Conservation (phyloP, 345 rosid species). For the Melastoma malabathricum region DNA sequence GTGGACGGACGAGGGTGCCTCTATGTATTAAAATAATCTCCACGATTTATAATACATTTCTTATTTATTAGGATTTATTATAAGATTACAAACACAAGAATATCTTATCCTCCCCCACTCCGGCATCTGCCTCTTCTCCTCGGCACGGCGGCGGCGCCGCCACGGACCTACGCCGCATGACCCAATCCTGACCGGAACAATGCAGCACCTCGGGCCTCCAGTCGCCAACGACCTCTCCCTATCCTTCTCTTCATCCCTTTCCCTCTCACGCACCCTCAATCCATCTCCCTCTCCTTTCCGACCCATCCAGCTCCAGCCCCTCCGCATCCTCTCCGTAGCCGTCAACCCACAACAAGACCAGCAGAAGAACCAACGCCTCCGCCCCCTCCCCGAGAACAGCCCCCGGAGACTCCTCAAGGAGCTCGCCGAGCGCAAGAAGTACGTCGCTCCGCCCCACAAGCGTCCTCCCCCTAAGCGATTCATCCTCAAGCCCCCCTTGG, state of each 20-base stretch:
- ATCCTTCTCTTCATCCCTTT: background rate
- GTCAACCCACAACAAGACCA: conserved; percentile 41
- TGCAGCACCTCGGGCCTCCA: conserved; percentile 17
- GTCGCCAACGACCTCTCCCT: background rate
- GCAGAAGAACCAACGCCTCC: conserved; percentile 66
- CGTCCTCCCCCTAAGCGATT: conserved; percentile 55
- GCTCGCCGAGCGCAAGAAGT: conserved; percentile 68
- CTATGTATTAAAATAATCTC: no score
- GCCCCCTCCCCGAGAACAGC: conserved; percentile 66
- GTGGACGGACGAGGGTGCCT: no score
- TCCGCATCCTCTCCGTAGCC: conserved; percentile 53
- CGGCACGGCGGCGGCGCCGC: no score
- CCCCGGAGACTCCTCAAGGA: conserved; percentile 91
- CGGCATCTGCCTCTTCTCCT: no score
- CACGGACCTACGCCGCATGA: conserved; percentile 6
- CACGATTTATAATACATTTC: no score
- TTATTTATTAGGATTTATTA: no score
- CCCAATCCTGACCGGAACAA: conserved; percentile 17
- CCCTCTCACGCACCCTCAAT: background rate
- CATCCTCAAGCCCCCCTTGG: conserved; percentile 73
- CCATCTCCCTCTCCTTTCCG: conserved; percentile 24
- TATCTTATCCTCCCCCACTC: no score
- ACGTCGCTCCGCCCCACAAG: conserved; percentile 43
- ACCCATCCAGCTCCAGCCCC: conserved; percentile 16
- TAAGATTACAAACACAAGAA: no score